These are phyloP conservation scores for Mortierella sp. DNA, from an alignment of 371 early-diverging fungal species.

Conservation along the genomic window DNA sequence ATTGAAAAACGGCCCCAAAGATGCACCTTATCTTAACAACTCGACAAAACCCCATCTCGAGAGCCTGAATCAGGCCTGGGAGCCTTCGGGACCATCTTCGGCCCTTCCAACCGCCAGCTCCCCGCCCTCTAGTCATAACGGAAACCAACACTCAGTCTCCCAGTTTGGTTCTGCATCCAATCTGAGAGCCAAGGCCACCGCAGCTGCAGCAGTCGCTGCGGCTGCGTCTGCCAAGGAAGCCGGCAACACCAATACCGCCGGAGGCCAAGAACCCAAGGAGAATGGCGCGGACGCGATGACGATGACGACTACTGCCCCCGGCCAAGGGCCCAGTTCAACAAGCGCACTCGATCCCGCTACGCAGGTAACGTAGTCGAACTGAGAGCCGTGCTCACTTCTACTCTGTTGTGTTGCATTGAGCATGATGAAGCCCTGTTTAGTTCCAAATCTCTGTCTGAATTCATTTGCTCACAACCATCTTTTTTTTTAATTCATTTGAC, in stretches of 20 bases:
- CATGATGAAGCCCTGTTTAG: conserved; percentile 7
- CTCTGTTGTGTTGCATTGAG: conserved; percentile 2
- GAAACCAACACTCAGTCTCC: conserved; percentile 18
- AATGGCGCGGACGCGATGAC: not conserved
- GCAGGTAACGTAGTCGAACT: not conserved
- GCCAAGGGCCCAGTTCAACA: conserved; percentile 28
- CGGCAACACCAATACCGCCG: not conserved
- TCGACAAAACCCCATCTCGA: conserved; percentile 29
- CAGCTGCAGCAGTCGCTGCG: conserved; percentile 16
- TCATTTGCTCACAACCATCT: conserved; percentile 15
- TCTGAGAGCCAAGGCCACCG: conserved; percentile 37
- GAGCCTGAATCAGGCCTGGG: conserved; percentile 52
- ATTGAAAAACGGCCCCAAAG: conserved; percentile 55
- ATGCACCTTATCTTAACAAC: conserved; percentile 46
- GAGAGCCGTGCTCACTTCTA: conserved; percentile 30
- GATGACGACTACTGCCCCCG: not conserved
- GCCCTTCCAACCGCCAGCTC: conserved; percentile 14
- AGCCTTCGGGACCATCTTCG: conserved; percentile 33
- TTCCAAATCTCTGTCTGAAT: conserved; percentile 3
- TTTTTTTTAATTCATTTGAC: conserved; percentile 1
- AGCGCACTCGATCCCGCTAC: conserved; percentile 9
- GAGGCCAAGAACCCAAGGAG: conserved; percentile 14
- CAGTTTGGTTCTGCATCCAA: conserved; percentile 48
- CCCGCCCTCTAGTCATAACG: conserved; percentile 9
- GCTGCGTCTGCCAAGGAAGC: not conserved